Base-by-base conservation (phyloP, 2,329 filamentous ascomycete genomes). In the Monosporascus sp. region DNA sequence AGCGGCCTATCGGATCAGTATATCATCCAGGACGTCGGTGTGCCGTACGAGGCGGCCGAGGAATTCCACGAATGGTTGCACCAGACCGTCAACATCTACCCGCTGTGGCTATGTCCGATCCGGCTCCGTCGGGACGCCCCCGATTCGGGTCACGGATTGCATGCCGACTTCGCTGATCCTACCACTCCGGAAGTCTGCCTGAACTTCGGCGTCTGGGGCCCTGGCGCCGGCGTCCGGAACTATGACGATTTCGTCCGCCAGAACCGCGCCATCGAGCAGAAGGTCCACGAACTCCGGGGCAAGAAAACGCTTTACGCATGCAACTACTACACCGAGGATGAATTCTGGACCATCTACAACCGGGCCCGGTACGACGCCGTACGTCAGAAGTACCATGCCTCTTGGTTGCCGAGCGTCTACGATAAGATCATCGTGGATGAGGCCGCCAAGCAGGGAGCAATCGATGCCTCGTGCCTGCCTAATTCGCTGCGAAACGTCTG, bases 241-340 rank as follows among this genome's bases (percentile, higher is more conserved):
- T 70, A 74, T 3, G 65, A 73, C 1, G 69, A 74, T 9, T 81
- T 80, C 49, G 71, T 87, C 8, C 60, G 63, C 1, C 71, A 75
- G 49, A 89, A 89, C 65, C 77, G 82, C 1, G 74, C 74, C 0
- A 72, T 89, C 1, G 86, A 89, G 68, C 69, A 73, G 8, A 81
- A 79, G 51, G 74, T 88, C 0, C 74, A 76, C 8, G 77, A 80
- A 25, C 73, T 86, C 7, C 75, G 79, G 2, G 86, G 86, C 6
- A 84, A 82, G 73, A 88, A 88, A 68, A 87, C 83, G 74, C 70
- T 89, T 1, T 89, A 89, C 57, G 84, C 85, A 1, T 85, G 88
- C 53, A 81, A 83, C 0, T 88, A 85, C 67, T 87, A 87, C 65
- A 80, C 77, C 3, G 80, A 86, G 63, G 76, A 80, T 0, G 86